Base-by-base conservation (phyloP, 148 eudicot species). In the Rhododendron molle region DNA sequence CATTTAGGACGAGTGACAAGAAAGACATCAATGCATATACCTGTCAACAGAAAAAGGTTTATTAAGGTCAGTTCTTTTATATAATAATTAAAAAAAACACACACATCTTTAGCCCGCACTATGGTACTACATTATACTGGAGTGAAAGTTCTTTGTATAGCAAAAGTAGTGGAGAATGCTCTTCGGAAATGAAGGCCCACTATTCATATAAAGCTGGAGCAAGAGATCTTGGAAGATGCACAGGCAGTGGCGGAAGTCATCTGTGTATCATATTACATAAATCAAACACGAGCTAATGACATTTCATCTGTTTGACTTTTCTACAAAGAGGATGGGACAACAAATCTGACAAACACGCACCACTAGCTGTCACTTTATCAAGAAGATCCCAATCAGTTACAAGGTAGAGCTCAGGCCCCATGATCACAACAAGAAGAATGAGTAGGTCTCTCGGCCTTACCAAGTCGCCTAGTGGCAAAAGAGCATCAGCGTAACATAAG, bases 11-110 rank as follows among this genome's bases (percentile, higher is more conserved):
- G 79, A 97, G 93, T 5, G 99, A 93, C 87, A 97, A 87, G 90
- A 97, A 93, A 83, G 99, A 97, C 95, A 90, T 97, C 60, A 94
- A 87, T 40, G 99, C 99, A 88, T 95, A 97, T 50, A 97, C 97
- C 99, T 97, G 98, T 86, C 83, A 89, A 74, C 74, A 58, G 36
- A 81, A 80, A 54, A 83, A 65, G 28, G 16, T 23, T 18, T 83
- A 50, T 65, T 10, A 28, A 34, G 43, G 80, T 47, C 26, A 83
- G 5, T 15, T 65, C 43, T 83, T 82, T 69, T 46, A 46, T 46
- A 46, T 28, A 78, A 65, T 46, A 23, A 58, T 4, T 21, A 77
- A 50, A 26, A 67, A 21, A 80, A 28, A 18, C 7, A 30, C 43
- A 4, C 11, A 62, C 3, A 62, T 23, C 71, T 67, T 67, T 67